A percentile compares a stretch with the other conserved stretches of the same genome.
Conservation (phyloP, 2,329 filamentous ascomycete genomes). For the Periglandula ipomoeae region DNA sequence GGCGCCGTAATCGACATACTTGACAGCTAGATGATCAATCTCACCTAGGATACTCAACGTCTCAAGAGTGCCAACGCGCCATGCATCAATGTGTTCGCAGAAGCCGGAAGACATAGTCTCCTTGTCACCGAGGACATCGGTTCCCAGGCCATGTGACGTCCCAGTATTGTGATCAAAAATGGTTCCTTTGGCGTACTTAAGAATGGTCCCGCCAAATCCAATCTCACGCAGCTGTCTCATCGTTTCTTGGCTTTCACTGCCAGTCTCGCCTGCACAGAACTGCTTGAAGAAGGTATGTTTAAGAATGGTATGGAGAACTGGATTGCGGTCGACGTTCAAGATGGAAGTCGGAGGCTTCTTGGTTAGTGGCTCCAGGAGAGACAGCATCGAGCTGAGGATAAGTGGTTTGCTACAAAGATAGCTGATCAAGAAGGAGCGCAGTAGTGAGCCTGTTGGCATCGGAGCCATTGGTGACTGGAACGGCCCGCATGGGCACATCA, state of each 20-base stretch:
- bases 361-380: no score
- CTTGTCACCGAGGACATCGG: constrained; percentile 31
- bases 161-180: constrained; percentile 29
- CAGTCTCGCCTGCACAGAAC: constrained; percentile 45
- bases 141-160: constrained; percentile 17
- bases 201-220: constrained; percentile 45
- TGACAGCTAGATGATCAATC: constrained; percentile 28
- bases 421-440: no score
- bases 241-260: constrained; percentile 33
- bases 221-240: constrained; percentile 33
- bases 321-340: constrained; percentile 42
- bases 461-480: no score
- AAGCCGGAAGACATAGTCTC: no score
- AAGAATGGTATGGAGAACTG: constrained; percentile 35
- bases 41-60: constrained; percentile 22
- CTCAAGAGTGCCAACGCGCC: constrained; percentile 22
- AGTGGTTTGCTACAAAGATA: no score
- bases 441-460: no score
- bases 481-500: no score
- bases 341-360: no score
- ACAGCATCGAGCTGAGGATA: no score
- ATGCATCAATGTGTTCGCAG: constrained; percentile 27
- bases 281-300: constrained; percentile 44
- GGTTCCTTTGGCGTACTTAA: constrained; percentile 42
- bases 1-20: no score